Base-by-base conservation (phyloP, 2,329 filamentous ascomycete genomes). In the Paracoccidioides brasiliensis region DNA sequence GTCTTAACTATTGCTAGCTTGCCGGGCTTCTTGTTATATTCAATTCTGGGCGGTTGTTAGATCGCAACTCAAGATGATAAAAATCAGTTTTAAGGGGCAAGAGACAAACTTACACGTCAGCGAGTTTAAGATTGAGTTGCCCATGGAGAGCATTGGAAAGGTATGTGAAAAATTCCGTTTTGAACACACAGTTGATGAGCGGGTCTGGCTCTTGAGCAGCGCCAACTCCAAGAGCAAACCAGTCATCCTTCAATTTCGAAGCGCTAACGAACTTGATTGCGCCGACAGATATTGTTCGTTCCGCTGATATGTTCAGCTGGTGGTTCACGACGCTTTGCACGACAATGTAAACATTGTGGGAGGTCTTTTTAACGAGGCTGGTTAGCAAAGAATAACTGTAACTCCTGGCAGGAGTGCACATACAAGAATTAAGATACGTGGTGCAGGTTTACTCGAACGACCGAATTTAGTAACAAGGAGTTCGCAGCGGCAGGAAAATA, bases 1-100 rank as follows among this genome's bases (percentile, higher is more conserved):
- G 88, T 88, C 75, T 97, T 97, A 66, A 98, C 86, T 5, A 83
- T 73, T 54, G 91, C 86, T 69, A 88, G 80, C 75, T 98, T 98
- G 55, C 88, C 88, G 0, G 93, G 93, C 73, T 98, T 98, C 79
- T 97, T 98, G 67, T 91, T 90, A 71, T 95, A 98, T 68, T 95
- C 88, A 63, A 98, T 90, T 4, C 74, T 79, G 55, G 40, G 32
- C 10, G 28, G 12, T 46, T 22, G 44, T 65, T 57, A 63, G 62
- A 32, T 8, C 28, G 46, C 30, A 44, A 14, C 37, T 62, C 37
- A 50, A n/a, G n/a, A n/a, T n/a, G 22, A 22, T 56, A 60, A 60
- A 55, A 22, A 56, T 28, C 12, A 49, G 58, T 72, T 62, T 72
- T 66, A 55, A 33, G 12, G 15, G 4, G 28, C 6, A 6, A 14